Conservation (phyloP, 1,284 basidiomycete species). For the Malassezia dermatis region DNA sequence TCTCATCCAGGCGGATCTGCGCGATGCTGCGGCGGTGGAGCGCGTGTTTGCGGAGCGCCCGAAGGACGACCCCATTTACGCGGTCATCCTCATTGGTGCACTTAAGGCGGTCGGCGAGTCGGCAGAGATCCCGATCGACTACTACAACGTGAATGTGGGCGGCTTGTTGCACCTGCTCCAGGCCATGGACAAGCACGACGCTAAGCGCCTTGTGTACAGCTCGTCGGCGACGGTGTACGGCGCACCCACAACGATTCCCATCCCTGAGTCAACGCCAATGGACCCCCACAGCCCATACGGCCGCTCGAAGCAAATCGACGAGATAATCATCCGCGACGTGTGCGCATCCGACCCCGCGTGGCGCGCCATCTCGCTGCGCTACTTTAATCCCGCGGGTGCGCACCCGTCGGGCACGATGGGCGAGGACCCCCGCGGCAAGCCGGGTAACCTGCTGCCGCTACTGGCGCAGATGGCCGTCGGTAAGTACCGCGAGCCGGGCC, state of each 20-base stretch:
- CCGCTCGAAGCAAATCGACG: conserved; percentile 86
- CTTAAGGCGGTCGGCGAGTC: conserved; percentile 98
- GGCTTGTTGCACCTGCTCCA: conserved; percentile 40
- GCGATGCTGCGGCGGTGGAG: conserved; percentile 31
- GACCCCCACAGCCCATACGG: conserved; percentile 88
- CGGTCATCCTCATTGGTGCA: conserved; percentile 89
- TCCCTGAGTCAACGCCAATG: conserved; percentile 81
- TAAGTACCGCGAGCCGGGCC: conserved; percentile 64
- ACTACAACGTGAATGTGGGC: conserved; percentile 46
- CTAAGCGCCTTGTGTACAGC: conserved; percentile 82
- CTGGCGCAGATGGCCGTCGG: conserved; percentile 93
- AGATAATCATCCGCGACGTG: conserved; percentile 79
- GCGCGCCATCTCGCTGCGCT: conserved; percentile 73
- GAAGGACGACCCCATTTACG: conserved; percentile 60
- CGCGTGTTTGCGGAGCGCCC: conserved; percentile 33
- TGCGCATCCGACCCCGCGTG: conserved; percentile 69
- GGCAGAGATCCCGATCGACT: conserved; percentile 76
- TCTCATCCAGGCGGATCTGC: conserved; percentile 42
- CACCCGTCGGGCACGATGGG: conserved; percentile 92
- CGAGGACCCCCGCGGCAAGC: conserved; percentile 87
- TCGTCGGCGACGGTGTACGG: conserved; percentile 99
- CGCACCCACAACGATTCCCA: conserved; percentile 79
- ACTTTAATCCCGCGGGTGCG: conserved; percentile 96
- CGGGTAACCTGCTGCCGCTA: conserved; percentile 86
- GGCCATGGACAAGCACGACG: conserved; percentile 69